Base-by-base conservation (phyloP, 208 protist species). In the Vickermania spadyakhi region DNA sequence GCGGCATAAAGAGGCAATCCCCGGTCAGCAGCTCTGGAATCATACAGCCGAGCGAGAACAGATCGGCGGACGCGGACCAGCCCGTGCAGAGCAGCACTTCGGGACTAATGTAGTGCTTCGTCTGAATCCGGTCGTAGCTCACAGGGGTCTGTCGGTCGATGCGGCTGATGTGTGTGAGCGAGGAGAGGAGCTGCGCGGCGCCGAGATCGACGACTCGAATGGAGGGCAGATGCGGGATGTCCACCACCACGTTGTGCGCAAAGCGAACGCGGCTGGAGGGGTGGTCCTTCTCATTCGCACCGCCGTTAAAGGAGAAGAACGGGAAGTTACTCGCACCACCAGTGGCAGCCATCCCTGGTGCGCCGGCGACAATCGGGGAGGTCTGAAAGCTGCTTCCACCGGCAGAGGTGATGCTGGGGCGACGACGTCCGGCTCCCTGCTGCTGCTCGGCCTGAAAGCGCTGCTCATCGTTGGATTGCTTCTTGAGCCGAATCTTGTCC, bases 21-120 rank as follows among this genome's bases (percentile, higher is more conserved):
- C 86, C 86, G 2, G 82, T 89, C 14, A 89, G 59, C 26, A 93
- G 67, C 56, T 93, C 82, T 0, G 75, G 73, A 22, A 93, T 86
- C 71, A 93, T 93, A 68, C 82, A 90, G 22, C 86, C 86, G 23
- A 93, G 63, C 1, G 82, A 90, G 62, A 79, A 93, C 28, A 93
- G 74, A 57, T 93, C 86, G 1, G 82, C 73, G 1, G 76, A 81
- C 49, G 62, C 60, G 51, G 30, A 72, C 83, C 86, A 93, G 5
- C 86, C 86, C 29, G 82, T 60, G 11, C 72, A 77, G 26, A 93
- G 71, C n/a, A 93, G 45, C n/a, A 89, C 82, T 60, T 93, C 82
- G 1, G 81, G 71, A 50, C 76, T 84, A 58, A 81, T 71, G 62
- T 93, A 93, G 70, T 93, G 82, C 22, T 73, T 78, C 28, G 86